Percentiles rank a stretch among this genome's conserved stretches.
phyloP scores from a whole-genome alignment of 2,329 filamentous ascomycete genomes.

The Neofusicoccum cordaticola region DNA sequence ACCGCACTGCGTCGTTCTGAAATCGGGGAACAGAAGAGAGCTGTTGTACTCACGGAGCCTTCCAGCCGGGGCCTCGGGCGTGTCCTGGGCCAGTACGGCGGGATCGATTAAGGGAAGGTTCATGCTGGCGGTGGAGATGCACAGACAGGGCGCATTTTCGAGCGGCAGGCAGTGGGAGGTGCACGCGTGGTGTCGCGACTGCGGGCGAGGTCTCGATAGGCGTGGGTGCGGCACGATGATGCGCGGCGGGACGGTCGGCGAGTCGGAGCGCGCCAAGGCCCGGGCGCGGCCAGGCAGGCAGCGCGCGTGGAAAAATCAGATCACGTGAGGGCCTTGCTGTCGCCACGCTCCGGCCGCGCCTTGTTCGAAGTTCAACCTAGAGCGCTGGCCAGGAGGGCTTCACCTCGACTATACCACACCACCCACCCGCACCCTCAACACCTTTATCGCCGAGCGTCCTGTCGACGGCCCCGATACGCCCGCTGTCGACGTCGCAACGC shows the following conservation, averaged over 20 bases:
- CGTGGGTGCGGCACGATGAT: neutral
- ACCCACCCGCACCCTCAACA: slow-evolving; percentile 25
- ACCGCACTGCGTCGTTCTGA: slow-evolving; percentile 48
- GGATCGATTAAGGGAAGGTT: slow-evolving; percentile 71
- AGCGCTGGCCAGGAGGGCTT: slow-evolving; percentile 6
- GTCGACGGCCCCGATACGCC: slow-evolving; percentile 24
- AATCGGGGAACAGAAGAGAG: slow-evolving; percentile 22
- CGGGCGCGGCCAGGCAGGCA: neutral
- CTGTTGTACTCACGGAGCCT: slow-evolving; percentile 65
- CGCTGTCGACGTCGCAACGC: slow-evolving; percentile 27
- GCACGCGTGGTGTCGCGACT: neutral
- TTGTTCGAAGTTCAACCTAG: slow-evolving; percentile 13
- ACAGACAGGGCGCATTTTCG: neutral
- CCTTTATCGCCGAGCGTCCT: slow-evolving; percentile 34
- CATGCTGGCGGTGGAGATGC: slow-evolving; percentile 46
- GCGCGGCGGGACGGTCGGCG: slow-evolving; percentile 4
- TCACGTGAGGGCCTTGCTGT: neutral
- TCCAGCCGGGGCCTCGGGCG: slow-evolving; percentile 84
- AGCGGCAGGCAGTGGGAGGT: neutral
- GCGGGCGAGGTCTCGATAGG: neutral
- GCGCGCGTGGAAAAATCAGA: neutral
- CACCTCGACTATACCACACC: slow-evolving; percentile 1
- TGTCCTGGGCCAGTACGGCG: slow-evolving; percentile 73
- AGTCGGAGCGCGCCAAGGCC: neutral
- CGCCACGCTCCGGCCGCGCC: neutral